Conservation (phyloP, 192 early-diverging fungal genomes). For the Umbelopsis sp. region DNA sequence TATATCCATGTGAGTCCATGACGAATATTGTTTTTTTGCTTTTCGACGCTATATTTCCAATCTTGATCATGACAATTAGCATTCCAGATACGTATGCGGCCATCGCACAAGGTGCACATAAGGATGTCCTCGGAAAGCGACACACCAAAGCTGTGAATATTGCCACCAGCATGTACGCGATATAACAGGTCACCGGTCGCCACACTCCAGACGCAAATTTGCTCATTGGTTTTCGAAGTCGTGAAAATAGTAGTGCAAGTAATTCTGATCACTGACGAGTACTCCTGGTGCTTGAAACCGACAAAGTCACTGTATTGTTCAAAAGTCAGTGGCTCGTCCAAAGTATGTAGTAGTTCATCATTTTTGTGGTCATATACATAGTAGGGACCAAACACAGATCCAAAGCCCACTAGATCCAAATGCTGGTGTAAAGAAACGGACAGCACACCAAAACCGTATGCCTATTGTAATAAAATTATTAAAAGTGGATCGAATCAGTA, state of each 20-base stretch:
- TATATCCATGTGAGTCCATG: constrained; percentile 5
- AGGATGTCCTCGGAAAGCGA: background rate
- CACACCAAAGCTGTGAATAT: background rate
- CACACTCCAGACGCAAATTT: constrained; percentile 4
- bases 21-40: background rate
- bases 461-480: background rate
- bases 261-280: background rate
- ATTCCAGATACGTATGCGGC: background rate
- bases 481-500: background rate
- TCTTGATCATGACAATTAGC: background rate
- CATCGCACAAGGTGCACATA: constrained; percentile 12
- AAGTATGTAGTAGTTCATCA: background rate
- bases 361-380: background rate
- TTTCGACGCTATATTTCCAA: background rate
- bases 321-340: constrained; percentile 12
- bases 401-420: background rate
- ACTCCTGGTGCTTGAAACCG: constrained; percentile 4
- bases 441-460: background rate
- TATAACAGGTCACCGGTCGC: background rate
- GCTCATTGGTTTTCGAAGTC: background rate
- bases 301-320: background rate
- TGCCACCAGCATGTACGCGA: background rate
- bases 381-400: constrained; percentile 8
- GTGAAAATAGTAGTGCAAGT: background rate
- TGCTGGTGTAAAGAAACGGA: background rate